Conservation (phyloP, 352 stramenopile species). For the Phytophthora kernoviae region DNA sequence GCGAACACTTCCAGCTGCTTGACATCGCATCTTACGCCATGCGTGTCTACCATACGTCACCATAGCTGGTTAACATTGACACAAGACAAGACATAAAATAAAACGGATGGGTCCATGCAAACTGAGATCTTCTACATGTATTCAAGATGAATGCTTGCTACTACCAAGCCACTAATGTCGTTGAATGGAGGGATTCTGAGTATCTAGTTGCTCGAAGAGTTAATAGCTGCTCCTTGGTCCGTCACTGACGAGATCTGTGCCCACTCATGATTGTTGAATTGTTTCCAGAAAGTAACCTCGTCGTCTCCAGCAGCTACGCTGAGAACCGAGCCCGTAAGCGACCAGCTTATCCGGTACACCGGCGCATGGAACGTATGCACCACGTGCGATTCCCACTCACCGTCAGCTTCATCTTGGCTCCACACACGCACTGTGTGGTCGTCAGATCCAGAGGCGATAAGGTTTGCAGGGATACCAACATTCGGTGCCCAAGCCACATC, state of each 20-base stretch:
- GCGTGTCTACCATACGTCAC: slow-evolving; percentile 61
- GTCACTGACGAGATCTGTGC: slow-evolving; percentile 74
- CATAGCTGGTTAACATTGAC: slow-evolving; percentile 10
- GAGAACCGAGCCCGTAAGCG: slow-evolving; percentile 68
- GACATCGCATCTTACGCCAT: slow-evolving; percentile 92
- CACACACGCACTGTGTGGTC: slow-evolving; percentile 84
- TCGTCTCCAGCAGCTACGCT: slow-evolving; percentile 72
- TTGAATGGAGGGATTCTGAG: not conserved
- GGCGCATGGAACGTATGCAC: slow-evolving; percentile 72
- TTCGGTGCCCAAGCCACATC: slow-evolving; percentile 86
- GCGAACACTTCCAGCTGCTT: slow-evolving; percentile 97
- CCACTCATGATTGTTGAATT: slow-evolving; percentile 65
- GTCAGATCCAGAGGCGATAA: slow-evolving; percentile 81
- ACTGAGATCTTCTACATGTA: slow-evolving; percentile 9
- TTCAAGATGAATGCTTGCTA: slow-evolving; percentile 8
- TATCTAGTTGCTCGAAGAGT: slow-evolving; percentile 33
- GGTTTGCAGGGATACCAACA: slow-evolving; percentile 81
- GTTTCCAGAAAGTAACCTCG: slow-evolving; percentile 85
- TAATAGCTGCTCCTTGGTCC: slow-evolving; percentile 56
- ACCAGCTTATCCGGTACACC: slow-evolving; percentile 88
- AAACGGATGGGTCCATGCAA: slow-evolving; percentile 5
- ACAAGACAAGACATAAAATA: slow-evolving; percentile 21
- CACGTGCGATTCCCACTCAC: slow-evolving; percentile 66
- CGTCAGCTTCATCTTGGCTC: slow-evolving; percentile 70
- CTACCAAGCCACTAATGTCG: not conserved